Percentiles rank a stretch among this genome's conserved stretches.
Conservation (phyloP, 2,329 filamentous ascomycete genomes). For the Trichoderma koningii region DNA sequence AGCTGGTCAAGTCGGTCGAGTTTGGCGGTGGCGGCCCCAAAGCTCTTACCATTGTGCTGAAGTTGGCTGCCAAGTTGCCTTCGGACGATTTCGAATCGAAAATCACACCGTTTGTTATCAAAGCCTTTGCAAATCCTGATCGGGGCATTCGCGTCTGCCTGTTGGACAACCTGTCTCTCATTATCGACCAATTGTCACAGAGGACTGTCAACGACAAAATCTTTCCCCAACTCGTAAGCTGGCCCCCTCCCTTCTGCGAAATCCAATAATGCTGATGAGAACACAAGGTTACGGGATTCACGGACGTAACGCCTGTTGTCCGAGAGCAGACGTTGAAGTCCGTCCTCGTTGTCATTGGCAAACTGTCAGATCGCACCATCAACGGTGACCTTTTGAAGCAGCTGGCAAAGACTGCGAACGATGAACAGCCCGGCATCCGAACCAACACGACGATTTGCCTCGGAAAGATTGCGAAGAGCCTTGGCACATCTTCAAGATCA, state of each 20-base stretch:
- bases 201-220: conserved; percentile 95
- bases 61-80: conserved; percentile 83
- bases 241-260: not conserved
- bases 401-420: conserved; percentile 93
- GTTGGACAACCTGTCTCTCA: conserved; percentile 81
- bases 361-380: conserved; percentile 87
- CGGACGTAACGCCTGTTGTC: conserved; percentile 85
- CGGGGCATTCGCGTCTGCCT: conserved; percentile 88
- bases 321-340: conserved; percentile 96
- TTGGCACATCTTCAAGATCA: conserved; percentile 74
- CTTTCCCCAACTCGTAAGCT: conserved; percentile 80
- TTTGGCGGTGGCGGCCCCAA: conserved; percentile 95
- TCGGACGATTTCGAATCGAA: conserved; percentile 86
- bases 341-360: conserved; percentile 81
- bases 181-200: conserved; percentile 87
- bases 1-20: conserved; percentile 97
- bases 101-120: conserved; percentile 82
- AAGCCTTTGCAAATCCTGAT: conserved; percentile 88
- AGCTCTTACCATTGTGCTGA: conserved; percentile 84
- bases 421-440: conserved; percentile 94
- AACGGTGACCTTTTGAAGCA: conserved; percentile 91
- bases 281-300: conserved; percentile 82
- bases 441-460: conserved; percentile 98
- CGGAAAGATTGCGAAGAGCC: conserved; percentile 90
- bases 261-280: conserved; percentile 34